Conservation (phyloP, 2,329 filamentous ascomycete species). For the Oidium heveae region DNA sequence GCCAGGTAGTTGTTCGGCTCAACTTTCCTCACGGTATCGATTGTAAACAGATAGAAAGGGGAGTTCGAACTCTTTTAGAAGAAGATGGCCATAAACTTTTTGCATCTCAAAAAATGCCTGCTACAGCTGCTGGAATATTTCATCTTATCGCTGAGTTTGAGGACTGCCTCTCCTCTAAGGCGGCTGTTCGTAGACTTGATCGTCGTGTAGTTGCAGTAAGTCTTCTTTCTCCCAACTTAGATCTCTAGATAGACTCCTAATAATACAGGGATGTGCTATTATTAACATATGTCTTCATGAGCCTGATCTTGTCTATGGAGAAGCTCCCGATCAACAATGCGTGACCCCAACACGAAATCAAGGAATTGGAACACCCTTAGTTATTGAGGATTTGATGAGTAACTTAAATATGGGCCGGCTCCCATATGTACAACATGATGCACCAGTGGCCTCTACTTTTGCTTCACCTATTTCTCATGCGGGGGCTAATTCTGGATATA, state of each 20-base stretch:
- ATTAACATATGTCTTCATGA: neutral
- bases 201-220: neutral
- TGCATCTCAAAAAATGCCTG: constrained; percentile 18
- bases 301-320: neutral
- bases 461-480: neutral
- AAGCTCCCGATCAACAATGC: neutral
- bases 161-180: constrained; percentile 1
- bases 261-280: neutral
- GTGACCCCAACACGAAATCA: neutral
- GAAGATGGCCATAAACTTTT: constrained; percentile 23
- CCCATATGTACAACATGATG: neutral
- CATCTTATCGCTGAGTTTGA: constrained; percentile 3
- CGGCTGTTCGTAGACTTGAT: neutral
- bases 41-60: constrained; percentile 11
- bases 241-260: neutral
- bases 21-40: constrained; percentile 11
- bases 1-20: constrained; percentile 27
- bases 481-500: neutral
- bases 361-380: neutral
- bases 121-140: neutral
- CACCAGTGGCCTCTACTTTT: neutral
- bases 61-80: constrained; percentile 20
- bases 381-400: neutral
- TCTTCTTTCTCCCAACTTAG: neutral
- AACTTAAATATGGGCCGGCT: neutral